Conservation (phyloP, 2,329 filamentous ascomycete species). For the Tothia fuscella region DNA sequence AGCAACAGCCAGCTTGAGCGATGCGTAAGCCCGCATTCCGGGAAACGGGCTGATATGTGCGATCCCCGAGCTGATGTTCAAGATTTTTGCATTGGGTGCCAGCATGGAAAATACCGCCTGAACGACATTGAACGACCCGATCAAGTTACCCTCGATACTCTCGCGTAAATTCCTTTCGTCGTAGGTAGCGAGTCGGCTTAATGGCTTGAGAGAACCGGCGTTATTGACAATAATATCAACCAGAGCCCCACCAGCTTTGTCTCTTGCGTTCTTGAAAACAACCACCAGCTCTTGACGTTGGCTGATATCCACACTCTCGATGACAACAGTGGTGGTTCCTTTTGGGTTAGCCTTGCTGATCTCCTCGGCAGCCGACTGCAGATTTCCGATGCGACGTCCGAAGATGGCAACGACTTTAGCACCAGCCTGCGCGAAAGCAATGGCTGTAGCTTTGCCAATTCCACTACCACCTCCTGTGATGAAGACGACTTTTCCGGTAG, state of each 20-base stretch:
- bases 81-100: conserved; percentile 20
- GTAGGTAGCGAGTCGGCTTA: conserved; percentile 18
- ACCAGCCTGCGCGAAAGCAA: conserved; percentile 32
- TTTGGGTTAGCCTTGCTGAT: conserved; percentile 23
- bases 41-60: conserved; percentile 23
- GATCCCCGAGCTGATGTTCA: conserved; percentile 25
- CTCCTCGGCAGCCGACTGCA: conserved; percentile 24
- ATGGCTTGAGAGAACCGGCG: conserved; percentile 23
- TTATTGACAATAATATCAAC: conserved; percentile 31
- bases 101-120: conserved; percentile 26
- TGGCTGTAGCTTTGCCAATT: conserved; percentile 33
- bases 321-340: conserved; percentile 11
- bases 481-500: conserved; percentile 28
- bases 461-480: conserved; percentile 35
- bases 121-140: conserved; percentile 22
- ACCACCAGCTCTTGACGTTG: conserved; percentile 18
- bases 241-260: conserved; percentile 16
- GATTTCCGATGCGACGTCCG: conserved; percentile 24
- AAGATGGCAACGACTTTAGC: conserved; percentile 33
- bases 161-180: conserved; percentile 24
- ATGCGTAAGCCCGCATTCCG: conserved; percentile 19
- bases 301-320: conserved; percentile 12
- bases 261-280: conserved; percentile 21
- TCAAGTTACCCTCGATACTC: conserved; percentile 24
- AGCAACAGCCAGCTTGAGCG: conserved; percentile 22